Evolutionary conservation across 2,329 filamentous ascomycete species (phyloP), one percentile per base, ranked within the genome.

Genomic region (Pseudogymnoascus sp.): DNA sequence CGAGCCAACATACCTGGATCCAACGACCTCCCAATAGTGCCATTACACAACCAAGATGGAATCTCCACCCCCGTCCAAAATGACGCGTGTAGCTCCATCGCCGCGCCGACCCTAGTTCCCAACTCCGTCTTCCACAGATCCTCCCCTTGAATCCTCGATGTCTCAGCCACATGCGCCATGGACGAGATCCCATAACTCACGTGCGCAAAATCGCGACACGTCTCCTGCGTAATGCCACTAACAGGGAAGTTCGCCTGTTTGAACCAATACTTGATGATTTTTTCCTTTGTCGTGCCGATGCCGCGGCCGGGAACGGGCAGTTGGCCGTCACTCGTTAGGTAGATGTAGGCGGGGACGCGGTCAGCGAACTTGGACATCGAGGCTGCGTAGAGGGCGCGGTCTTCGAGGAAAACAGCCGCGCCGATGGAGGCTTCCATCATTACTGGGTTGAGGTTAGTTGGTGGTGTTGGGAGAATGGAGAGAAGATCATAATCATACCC

Each of bases 131-230:
- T 61, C 28, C 67, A 71, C 5, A 70, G 65, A 65, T 72, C 69
- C 8, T 61, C 62, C 3, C 69, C 70, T 62, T 73, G 71, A 16
- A 73, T 72, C 5, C 68, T 64, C 2, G 69, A 67, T 2, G 69
- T 71, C 63, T 72, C 69, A 5, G 69, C 66, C n/a, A 72, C 65
- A 53, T 73, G 71, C 1, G 69, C 65, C 42, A 72, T 72, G 16
- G 66, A 69, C 3, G 65, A 61, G n/a, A 73, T 65, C 12, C 65
- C 66, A 56, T 71, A 72, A 2, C 70, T 68, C 3, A 68, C 70
- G 56, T 72, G 71, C 12, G 66, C 66, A 11, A 71, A 66, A 60
- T 72, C 71, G 25, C 71, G 70, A 35, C 70, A 73, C 6, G 69
- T 73, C 62, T 72, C 71, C 62, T 72, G 69, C n/a, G 65, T 63